Base-by-base conservation (phyloP, 192 early-diverging fungal species). In the Mortierella claussenii region DNA sequence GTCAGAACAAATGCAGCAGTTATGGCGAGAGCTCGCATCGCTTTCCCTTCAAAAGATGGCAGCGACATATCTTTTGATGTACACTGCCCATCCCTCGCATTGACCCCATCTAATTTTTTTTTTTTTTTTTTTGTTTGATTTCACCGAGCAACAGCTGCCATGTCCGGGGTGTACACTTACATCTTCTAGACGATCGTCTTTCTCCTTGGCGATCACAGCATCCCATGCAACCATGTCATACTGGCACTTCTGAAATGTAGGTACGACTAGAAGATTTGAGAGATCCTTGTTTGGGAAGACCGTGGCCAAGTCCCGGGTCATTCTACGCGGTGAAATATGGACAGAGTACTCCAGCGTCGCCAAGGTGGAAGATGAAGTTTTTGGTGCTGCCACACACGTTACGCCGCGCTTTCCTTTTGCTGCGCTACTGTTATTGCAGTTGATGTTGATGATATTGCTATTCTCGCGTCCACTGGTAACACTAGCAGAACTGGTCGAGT, bases 191-290 rank as follows among this genome's bases (percentile, higher is more conserved):
- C 91, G 89, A 37, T 86, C 83, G 60, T 98, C 92, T 50, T 94
- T 90, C 62, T 98, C 96, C 20, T 67, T 70, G 68, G 94, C 90
- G 20, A 93, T 87, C 21, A 84, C 88, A 3, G 78, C 65, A 24
- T 84, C 86, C 43, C 91, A 86, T 34, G 89, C 91, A 26, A 95
- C 87, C 86, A 98, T 87, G 40, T 96, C 94, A 27, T 89, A 66
- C 2, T 53, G 50, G 45, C 92, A 91, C 57, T 83, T 85, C 69
- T 96, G 93, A 67, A 96, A 93, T 0, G 88, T 89, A 17, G 95
- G 94, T 4, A 98, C 86, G 21, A 98, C 85, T 30, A 94, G 42
- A 15, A 96, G 61, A 15, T 85, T 65, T 6, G 79, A 78, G 26
- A 84, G 67, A 27, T 68, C 70, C 57, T 60, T 57, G 26, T 86